These are phyloP conservation scores for Amanita rimosa DNA, from an alignment of 768 basidiomycete genomes.

Conservation along the genomic window DNA sequence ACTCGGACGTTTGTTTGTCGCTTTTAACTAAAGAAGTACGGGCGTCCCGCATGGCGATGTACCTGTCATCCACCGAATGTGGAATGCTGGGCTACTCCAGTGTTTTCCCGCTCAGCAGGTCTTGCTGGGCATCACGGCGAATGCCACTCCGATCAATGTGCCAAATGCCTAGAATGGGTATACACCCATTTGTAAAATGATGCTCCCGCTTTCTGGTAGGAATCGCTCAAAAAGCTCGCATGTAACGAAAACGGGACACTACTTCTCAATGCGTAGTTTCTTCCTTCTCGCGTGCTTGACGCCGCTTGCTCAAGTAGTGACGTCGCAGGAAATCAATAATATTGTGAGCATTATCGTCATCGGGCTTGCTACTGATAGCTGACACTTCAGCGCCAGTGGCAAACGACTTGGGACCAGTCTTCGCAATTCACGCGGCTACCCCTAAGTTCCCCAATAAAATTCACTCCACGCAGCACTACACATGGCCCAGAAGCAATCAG, in stretches of 20 bases:
- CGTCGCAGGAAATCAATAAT: not conserved
- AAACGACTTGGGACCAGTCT: constrained; percentile 44
- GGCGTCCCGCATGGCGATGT: no score
- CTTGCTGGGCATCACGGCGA: no score
- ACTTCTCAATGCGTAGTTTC: constrained; percentile 13
- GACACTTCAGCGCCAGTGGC: constrained; percentile 35
- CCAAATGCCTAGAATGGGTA: no score
- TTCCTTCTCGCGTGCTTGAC: constrained; percentile 4
- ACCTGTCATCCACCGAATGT: no score
- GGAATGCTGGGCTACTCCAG: no score
- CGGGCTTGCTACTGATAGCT: not conserved
- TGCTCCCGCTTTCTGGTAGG: no score
- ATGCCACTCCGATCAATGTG: no score
- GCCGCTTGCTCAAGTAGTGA: not conserved
- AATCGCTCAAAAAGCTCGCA: no score
- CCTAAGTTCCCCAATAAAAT: constrained; percentile 42
- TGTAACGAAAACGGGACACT: constrained; percentile 10
- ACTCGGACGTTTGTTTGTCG: no score
- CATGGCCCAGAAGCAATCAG: constrained; percentile 47
- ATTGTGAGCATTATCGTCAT: not conserved
- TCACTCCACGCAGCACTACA: constrained; percentile 19
- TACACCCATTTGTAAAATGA: no score
- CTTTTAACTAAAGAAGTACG: no score
- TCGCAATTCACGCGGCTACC: constrained; percentile 40
- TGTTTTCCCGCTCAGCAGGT: no score